Conservation (phyloP, 2,329 filamentous ascomycete species). For the Colletotrichum zoysiae region DNA sequence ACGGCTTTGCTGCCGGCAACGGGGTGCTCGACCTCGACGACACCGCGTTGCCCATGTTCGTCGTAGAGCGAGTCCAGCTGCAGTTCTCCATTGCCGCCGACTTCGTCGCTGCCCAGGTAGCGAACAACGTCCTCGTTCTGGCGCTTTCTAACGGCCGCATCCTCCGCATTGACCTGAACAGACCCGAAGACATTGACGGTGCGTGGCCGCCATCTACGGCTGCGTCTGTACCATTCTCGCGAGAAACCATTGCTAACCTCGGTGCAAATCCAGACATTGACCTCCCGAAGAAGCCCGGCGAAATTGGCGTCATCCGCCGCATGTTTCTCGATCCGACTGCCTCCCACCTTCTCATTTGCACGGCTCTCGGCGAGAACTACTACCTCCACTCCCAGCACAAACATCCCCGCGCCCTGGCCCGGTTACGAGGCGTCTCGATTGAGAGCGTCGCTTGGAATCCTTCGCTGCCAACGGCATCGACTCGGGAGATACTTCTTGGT, state of each 20-base stretch:
- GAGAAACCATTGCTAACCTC: slow-evolving; percentile 28
- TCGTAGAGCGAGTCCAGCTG: slow-evolving; percentile 90
- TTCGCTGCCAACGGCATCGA: slow-evolving; percentile 90
- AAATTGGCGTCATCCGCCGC: slow-evolving; percentile 91
- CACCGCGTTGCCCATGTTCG: slow-evolving; percentile 88
- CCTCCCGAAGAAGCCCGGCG: slow-evolving; percentile 90
- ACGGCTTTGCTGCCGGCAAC: slow-evolving; percentile 77
- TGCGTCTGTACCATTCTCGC: slow-evolving; percentile 20
- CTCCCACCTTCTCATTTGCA: slow-evolving; percentile 92
- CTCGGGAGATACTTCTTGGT: slow-evolving; percentile 91
- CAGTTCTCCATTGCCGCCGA: slow-evolving; percentile 95
- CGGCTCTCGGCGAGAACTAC: slow-evolving; percentile 93
- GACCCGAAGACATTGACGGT: slow-evolving; percentile 95
- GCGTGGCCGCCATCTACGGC: slow-evolving; percentile 44
- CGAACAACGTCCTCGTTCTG: slow-evolving; percentile 95
- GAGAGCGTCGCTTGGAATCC: slow-evolving; percentile 97
- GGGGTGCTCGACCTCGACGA: slow-evolving; percentile 68
- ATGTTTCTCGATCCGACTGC: slow-evolving; percentile 98
- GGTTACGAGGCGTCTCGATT: slow-evolving; percentile 87
- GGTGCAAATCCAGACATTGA: slow-evolving; percentile 82
- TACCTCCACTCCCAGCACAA: slow-evolving; percentile 97
- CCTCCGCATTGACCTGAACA: slow-evolving; percentile 92
- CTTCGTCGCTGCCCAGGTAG: slow-evolving; percentile 96
- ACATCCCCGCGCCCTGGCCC: slow-evolving; percentile 83
- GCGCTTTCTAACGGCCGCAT: slow-evolving; percentile 94